Percentiles rank a stretch among this genome's conserved stretches.
phyloP scores from a whole-genome alignment of 2,329 filamentous ascomycete species.

The Pseudogymnoascus sp. region DNA sequence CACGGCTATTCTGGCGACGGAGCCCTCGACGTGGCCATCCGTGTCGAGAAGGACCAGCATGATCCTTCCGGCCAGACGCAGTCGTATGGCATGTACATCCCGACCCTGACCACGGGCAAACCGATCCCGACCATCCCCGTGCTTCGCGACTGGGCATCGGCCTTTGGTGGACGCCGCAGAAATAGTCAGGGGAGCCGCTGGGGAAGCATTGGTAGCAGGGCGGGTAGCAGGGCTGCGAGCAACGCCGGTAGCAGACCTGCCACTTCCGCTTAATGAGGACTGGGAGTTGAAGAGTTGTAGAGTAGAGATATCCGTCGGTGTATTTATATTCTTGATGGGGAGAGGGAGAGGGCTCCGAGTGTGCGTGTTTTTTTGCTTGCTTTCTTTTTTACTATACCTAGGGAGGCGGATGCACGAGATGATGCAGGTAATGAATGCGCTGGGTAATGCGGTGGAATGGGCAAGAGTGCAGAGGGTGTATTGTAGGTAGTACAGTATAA shows the following conservation, averaged over 20 bases:
- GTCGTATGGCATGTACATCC: slow-evolving; percentile 81
- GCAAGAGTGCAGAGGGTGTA: neutral
- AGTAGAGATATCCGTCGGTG: neutral
- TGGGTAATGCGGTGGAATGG: neutral
- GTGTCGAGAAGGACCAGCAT: slow-evolving; percentile 79
- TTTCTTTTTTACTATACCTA: slow-evolving; percentile 2
- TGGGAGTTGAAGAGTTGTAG: neutral
- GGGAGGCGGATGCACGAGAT: neutral
- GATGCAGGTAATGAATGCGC: neutral
- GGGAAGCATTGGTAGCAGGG: neutral
- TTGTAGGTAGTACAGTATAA: neutral
- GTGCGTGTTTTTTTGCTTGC: neutral
- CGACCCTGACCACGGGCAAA: slow-evolving; percentile 29
- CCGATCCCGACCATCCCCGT: neutral
- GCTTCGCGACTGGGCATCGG: neutral
- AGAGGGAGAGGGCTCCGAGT: neutral
- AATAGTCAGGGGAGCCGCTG: neutral
- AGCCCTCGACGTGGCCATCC: slow-evolving; percentile 72
- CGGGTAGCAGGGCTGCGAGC: neutral
- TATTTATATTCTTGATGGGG: slow-evolving; percentile 1
- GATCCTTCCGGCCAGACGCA: slow-evolving; percentile 72
- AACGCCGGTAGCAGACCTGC: neutral
- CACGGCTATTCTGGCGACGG: slow-evolving; percentile 50
- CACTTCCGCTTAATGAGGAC: neutral
- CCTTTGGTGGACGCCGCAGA: neutral